Base-by-base conservation (phyloP, 257 asterid genomes). In the Nicotiana tomentosiformis region DNA sequence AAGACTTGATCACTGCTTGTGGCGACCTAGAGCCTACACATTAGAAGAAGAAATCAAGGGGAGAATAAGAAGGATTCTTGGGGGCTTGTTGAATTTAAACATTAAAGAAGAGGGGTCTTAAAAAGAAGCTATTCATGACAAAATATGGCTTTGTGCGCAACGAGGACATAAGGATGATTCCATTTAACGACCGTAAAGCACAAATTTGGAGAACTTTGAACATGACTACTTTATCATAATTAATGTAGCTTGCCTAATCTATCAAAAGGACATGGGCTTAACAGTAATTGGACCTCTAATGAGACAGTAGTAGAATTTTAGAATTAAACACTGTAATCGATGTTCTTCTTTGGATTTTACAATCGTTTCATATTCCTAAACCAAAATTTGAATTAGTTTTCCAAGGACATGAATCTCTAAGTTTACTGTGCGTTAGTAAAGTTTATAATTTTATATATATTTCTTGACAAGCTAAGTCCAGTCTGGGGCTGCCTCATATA, bases 161-260 rank as follows among this genome's bases (percentile, higher is more conserved):
- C 97, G 93, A 86, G 81, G 69, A 74, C 86, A 83, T 26, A 7
- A 66, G 72, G 69, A 86, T 86, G 88, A 88, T 89, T 60, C 91
- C 88, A 37, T 74, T 84, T 85, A 51, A 80, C 56, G 81, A 74
- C 88, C 43, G 60, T 33, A 78, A 83, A 51, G 17, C 80, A 74
- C 62, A 76, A 74, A 74, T 51, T 74, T 15, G 26, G 46, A 76
- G 46, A 26, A 51, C 26, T 51, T 51, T 26, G 64, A 76, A 51
- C 64, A 26, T 51, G 80, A 76, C 80, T 51, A 76, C 8, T 76
- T 76, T 76, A 76, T 30, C 61, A 33, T 17, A 35, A 37, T 3
- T 26, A 35, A 37, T 3, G 5, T 55, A 30, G 77, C 77, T 26
- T 32, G 43, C 17, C 37, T 65, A 16, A 14, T 49, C 18, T 15